phyloP scores from a whole-genome alignment of 495 filamentous ascomycete species.

The Xylaria venustula region DNA sequence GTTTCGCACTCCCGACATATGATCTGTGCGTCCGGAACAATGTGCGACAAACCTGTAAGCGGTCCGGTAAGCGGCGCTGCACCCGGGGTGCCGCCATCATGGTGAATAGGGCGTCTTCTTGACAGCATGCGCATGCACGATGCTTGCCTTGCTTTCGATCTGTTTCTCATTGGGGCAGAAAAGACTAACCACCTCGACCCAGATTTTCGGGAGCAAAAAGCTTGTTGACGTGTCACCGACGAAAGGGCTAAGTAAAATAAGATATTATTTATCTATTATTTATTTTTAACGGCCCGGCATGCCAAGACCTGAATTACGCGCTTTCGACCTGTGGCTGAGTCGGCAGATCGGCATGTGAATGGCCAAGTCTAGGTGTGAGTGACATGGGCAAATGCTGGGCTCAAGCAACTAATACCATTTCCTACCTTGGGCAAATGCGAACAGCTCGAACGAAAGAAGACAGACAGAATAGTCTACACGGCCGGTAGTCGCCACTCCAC shows the following conservation, averaged over 20 bases:
- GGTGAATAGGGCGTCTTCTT: neutral
- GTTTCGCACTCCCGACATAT: neutral
- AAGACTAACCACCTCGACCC: slow-evolving; percentile 3
- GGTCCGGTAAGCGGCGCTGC: slow-evolving; percentile 11
- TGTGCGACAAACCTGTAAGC: slow-evolving; percentile 4
- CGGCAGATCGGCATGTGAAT: neutral
- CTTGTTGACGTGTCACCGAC: slow-evolving; percentile 19
- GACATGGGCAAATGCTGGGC: neutral
- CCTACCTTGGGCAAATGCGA: too few relatives aligned
- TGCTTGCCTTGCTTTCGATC: slow-evolving; percentile 11
- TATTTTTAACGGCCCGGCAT: too few relatives aligned
- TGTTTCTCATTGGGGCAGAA: slow-evolving; percentile 4
- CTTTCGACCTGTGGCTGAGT: slow-evolving; percentile 8
- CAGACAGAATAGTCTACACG: neutral
- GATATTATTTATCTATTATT: too few relatives aligned
- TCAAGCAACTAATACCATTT: too few relatives aligned
- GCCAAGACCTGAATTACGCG: slow-evolving; percentile 9
- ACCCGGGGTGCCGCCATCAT: slow-evolving; percentile 11
- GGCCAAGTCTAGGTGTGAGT: slow-evolving; percentile 2
- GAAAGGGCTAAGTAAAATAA: neutral
- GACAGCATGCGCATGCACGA: slow-evolving; percentile 13
- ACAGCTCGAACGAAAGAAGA: neutral
- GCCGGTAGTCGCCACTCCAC: slow-evolving; percentile 2
- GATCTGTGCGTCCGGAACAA: neutral
- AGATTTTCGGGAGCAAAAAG: slow-evolving; percentile 8